Evolutionary conservation across 768 basidiomycete genomes (phyloP).

Genomic region (Postia placenta): DNA sequence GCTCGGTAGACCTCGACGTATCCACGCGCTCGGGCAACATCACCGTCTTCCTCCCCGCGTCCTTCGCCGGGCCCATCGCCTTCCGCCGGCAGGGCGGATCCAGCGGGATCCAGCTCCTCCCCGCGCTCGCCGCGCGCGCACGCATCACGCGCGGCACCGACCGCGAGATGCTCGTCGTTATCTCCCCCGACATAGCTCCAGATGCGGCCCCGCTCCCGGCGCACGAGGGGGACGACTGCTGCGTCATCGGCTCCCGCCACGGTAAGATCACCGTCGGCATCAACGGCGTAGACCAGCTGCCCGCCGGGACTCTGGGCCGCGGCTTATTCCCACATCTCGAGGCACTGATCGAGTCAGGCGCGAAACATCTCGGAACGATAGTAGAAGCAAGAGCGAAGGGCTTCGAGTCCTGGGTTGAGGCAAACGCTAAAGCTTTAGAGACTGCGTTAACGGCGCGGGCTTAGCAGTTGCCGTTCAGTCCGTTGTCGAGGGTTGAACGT

Average conservation of each 20-base stretch:
- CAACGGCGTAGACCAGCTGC: constrained; percentile 11
- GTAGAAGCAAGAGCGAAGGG: neutral
- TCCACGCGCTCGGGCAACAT: constrained; percentile 11
- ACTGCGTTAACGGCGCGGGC: neutral
- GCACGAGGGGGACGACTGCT: constrained; percentile 7
- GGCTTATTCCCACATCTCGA: neutral
- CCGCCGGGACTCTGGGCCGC: neutral
- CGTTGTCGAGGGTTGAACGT: no score
- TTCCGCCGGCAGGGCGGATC: constrained; percentile 3
- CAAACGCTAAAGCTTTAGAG: neutral
- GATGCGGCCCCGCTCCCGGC: neutral
- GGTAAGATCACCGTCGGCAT: constrained; percentile 16
- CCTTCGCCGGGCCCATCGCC: constrained; percentile 12
- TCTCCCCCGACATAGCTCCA: neutral
- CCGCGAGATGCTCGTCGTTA: constrained; percentile 11
- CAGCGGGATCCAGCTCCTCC: constrained; percentile 10
- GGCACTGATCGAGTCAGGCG: neutral
- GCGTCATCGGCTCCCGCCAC: constrained; percentile 11
- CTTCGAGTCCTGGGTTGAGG: neutral
- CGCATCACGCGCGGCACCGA: constrained; percentile 12
- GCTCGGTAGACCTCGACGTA: constrained; percentile 11
- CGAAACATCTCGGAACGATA: constrained; percentile 1
- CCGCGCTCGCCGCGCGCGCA: constrained; percentile 14
- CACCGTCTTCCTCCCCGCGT: constrained; percentile 13
- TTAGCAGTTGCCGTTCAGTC: no score